Conservation (phyloP, 768 basidiomycete genomes). For the Vishniacozyma victoriae region DNA sequence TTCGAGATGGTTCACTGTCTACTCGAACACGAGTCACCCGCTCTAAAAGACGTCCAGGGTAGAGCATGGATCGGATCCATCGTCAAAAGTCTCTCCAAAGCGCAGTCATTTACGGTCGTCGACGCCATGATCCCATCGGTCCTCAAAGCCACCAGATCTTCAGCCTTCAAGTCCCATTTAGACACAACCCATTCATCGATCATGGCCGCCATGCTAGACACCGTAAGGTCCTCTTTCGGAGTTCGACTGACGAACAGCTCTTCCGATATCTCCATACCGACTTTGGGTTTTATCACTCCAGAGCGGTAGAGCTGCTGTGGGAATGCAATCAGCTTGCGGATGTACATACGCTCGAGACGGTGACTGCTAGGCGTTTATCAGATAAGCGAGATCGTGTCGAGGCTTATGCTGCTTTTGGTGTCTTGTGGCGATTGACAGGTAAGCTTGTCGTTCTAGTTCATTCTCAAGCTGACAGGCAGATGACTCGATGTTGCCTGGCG, state of each 20-base stretch:
- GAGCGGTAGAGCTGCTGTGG: conserved; percentile 79
- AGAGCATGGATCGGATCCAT: too few relatives aligned
- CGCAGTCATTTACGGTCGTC: conserved; percentile 60
- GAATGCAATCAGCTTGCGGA: conserved; percentile 39
- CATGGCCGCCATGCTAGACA: conserved; percentile 38
- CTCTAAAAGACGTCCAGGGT: too few relatives aligned
- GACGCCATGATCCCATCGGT: conserved; percentile 60
- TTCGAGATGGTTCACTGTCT: too few relatives aligned
- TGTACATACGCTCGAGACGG: conserved; percentile 25
- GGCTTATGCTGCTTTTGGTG: conserved; percentile 81
- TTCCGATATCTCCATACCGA: conserved; percentile 67
- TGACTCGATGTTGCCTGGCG: conserved; percentile 73
- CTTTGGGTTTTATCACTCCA: conserved; percentile 67
- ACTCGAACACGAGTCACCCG: too few relatives aligned
- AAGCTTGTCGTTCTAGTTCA: conserved; percentile 12
- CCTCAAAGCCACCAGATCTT: conserved; percentile 42
- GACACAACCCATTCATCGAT: conserved; percentile 54
- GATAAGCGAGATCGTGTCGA: conserved; percentile 52
- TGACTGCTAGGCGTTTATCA: conserved; percentile 63
- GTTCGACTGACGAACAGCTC: conserved; percentile 51
- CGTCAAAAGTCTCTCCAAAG: too few relatives aligned
- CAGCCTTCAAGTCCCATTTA: conserved; percentile 53
- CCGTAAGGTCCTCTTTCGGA: conserved; percentile 5
- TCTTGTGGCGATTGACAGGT: conserved; percentile 87
- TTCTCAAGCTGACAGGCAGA: conserved; percentile 50